These are phyloP conservation scores for Melastoma malabathricum DNA, from an alignment of 345 rosid species.

Conservation along the genomic window DNA sequence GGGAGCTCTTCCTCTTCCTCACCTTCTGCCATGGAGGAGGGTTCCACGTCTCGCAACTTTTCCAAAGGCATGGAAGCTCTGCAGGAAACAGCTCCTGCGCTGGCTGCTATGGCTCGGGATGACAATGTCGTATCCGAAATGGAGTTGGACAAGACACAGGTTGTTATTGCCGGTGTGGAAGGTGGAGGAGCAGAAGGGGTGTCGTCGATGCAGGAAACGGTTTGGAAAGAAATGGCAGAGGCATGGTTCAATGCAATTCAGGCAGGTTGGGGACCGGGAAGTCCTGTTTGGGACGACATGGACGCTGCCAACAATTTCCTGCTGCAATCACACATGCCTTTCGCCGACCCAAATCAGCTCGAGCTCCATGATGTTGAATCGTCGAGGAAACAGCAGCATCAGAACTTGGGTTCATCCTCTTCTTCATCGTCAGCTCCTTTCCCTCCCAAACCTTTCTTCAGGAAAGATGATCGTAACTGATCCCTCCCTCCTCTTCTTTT, in stretches of 20 bases:
- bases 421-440: slow-evolving; percentile 34
- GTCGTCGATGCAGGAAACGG: slow-evolving; percentile 28
- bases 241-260: slow-evolving; percentile 77
- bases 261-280: slow-evolving; percentile 81
- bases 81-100: no score
- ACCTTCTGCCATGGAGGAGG: not conserved
- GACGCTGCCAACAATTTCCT: slow-evolving; percentile 38
- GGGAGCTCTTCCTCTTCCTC: slow-evolving; percentile 17
- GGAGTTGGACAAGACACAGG: no score
- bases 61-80: no score
- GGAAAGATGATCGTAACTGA: slow-evolving; percentile 46
- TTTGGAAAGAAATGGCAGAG: slow-evolving; percentile 71
- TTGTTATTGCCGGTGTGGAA: no score
- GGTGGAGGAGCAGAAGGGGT: slow-evolving; percentile 12
- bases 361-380: slow-evolving; percentile 17
- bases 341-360: slow-evolving; percentile 21
- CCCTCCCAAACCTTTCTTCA: slow-evolving; percentile 54
- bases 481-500: no score
- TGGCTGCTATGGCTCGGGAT: no score
- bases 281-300: slow-evolving; percentile 88
- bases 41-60: no score
- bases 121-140: no score
- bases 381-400: slow-evolving; percentile 7
- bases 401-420: slow-evolving; percentile 17
- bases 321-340: slow-evolving; percentile 35